phyloP scores from a whole-genome alignment of 73 alveolate genomes.

The Tetrahymena malaccensis region DNA sequence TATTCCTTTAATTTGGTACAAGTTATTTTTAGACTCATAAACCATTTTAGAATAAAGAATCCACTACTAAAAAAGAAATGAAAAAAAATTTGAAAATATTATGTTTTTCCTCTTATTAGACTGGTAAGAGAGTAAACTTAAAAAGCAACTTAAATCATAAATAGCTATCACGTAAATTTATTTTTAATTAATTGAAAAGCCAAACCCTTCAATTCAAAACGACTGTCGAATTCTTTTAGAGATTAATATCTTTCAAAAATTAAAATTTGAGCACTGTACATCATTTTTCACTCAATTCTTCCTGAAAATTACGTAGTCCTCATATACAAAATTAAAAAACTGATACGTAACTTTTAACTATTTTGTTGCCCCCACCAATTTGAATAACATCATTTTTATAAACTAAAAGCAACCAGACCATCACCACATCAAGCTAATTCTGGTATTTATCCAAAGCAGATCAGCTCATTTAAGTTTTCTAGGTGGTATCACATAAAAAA shows the following conservation, averaged over 20 bases:
- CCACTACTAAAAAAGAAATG: neutral
- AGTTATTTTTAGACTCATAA: too few species aligned
- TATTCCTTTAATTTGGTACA: too few species aligned
- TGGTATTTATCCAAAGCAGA: neutral
- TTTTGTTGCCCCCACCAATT: neutral
- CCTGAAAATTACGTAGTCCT: neutral
- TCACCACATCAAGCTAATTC: neutral
- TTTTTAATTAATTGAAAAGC: too few species aligned
- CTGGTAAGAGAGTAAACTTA: neutral
- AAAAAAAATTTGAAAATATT: too few species aligned
- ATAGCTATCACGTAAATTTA: neutral
- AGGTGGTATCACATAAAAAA: neutral
- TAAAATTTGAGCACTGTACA: neutral
- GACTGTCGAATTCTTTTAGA: neutral
- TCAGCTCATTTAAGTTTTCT: neutral
- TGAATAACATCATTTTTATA: neutral
- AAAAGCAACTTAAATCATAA: neutral
- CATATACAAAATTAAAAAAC: neutral
- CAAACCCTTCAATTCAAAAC: neutral
- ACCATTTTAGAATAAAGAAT: neutral
- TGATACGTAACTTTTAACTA: neutral
- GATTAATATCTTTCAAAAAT: neutral
- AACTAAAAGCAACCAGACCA: too few species aligned
- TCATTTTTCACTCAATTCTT: neutral
- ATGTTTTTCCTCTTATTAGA: neutral